Conservation (phyloP, 2,329 filamentous ascomycete genomes). For the Metarhizium sp. region DNA sequence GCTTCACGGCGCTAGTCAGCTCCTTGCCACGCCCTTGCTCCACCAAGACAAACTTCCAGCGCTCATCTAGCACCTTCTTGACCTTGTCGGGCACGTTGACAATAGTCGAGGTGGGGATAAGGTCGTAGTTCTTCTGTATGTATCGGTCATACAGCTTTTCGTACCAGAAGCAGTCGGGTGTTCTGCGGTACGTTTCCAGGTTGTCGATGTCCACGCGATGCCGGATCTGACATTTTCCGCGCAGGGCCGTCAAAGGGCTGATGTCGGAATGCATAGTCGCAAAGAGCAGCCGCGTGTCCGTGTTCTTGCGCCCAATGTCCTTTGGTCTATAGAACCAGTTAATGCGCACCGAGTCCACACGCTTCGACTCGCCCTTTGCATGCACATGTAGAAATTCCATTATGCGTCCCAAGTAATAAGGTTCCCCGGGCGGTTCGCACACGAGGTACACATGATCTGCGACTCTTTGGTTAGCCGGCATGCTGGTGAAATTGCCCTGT, state of each 20-base stretch:
- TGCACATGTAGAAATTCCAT: conserved; percentile 97
- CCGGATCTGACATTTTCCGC: conserved; percentile 84
- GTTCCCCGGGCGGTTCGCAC: conserved; percentile 93
- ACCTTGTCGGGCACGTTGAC: conserved; percentile 94
- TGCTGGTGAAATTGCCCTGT: conserved; percentile 9
- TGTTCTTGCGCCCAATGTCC: conserved; percentile 86
- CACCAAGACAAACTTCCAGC: conserved; percentile 93
- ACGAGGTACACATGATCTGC: conserved; percentile 83
- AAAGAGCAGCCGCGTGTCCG: conserved; percentile 84
- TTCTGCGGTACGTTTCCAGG: conserved; percentile 75
- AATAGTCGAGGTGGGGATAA: conserved; percentile 83
- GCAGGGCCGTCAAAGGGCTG: conserved; percentile 82
- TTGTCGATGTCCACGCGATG: conserved; percentile 81
- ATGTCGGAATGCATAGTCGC: conserved; percentile 98
- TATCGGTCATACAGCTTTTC: conserved; percentile 97
- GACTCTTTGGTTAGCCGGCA: conserved; percentile 8
- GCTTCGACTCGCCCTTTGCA: conserved; percentile 62
- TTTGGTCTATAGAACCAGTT: conserved; percentile 98
- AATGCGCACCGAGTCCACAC: conserved; percentile 79
- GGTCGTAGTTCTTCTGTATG: conserved; percentile 95
- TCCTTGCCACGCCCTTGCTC: conserved; percentile 92
- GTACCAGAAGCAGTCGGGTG: conserved; percentile 87
- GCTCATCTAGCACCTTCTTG: conserved; percentile 89
- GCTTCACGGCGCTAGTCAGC: conserved; percentile 89
- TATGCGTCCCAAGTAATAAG: conserved; percentile 93